Conservation (phyloP, 352 stramenopile genomes). For the Phytophthora melonis region DNA sequence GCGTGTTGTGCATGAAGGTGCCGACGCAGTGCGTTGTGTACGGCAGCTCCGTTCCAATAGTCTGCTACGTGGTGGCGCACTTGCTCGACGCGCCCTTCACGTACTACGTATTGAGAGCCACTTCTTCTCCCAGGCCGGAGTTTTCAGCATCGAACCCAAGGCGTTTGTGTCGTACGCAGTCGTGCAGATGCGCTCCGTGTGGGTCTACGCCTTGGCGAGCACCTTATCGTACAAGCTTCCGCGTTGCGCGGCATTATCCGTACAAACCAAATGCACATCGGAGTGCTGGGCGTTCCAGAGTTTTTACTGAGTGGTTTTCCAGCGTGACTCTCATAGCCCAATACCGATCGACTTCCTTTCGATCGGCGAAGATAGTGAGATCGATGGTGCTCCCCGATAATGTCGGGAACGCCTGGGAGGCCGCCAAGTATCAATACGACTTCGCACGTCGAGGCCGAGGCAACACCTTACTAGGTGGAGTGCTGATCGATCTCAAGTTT, state of each 20-base stretch:
- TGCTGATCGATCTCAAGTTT: constrained; percentile 41
- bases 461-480: constrained; percentile 21
- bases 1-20: constrained; percentile 44
- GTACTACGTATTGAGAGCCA: constrained; percentile 42
- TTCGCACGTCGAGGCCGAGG: constrained; percentile 17
- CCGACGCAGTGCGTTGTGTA: constrained; percentile 64
- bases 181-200: constrained; percentile 57
- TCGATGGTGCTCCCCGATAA: constrained; percentile 23
- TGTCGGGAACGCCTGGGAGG: neutral
- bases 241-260: constrained; percentile 5
- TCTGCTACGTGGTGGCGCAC: constrained; percentile 55
- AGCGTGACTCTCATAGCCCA: constrained; percentile 43
- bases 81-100: constrained; percentile 50
- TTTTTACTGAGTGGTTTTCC: constrained; percentile 42
- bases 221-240: too few relatives aligned
- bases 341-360: constrained; percentile 35
- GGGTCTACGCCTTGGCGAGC: constrained; percentile 51
- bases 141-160: constrained; percentile 27
- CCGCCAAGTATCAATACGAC: constrained; percentile 27
- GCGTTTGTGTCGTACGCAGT: constrained; percentile 41
- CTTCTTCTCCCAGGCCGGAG: constrained; percentile 40
- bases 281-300: constrained; percentile 43
- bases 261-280: neutral
- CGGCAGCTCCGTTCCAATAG: constrained; percentile 50
- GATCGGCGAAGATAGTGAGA: constrained; percentile 22